Evolutionary conservation across 345 rosid genomes (phyloP).

Genomic region (Eucalyptus cladocalyx): DNA sequence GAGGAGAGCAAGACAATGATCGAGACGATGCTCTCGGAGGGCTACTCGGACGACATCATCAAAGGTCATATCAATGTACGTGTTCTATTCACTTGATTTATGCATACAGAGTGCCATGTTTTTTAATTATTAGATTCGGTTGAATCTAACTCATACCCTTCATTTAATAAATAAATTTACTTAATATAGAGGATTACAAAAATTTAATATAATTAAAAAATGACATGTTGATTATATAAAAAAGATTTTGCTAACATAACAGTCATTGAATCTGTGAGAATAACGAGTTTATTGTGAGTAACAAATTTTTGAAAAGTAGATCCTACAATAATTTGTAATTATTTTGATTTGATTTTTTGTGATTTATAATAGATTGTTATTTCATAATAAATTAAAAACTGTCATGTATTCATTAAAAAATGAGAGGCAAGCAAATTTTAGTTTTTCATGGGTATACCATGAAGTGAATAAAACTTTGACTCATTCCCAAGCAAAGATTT

Average conservation of each 20-base stretch:
- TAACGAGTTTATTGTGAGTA: no score
- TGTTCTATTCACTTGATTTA: not conserved
- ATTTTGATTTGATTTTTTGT: no score
- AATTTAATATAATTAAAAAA: no score
- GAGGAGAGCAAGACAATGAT: constrained; percentile 32
- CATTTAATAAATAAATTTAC: not conserved
- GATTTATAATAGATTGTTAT: no score
- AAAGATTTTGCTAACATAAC: no score
- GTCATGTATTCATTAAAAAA: not conserved
- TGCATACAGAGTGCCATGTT: not conserved
- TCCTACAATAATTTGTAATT: no score
- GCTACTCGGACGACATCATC: constrained; percentile 33
- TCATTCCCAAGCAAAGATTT: not conserved
- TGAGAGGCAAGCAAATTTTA: not conserved
- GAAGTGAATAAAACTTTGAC: not conserved
- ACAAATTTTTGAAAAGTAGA: no score
- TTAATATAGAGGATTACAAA: no score
- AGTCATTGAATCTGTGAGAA: rapidly evolving
- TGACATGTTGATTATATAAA: no score
- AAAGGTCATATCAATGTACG: constrained; percentile 20
- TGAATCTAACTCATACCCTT: not conserved
- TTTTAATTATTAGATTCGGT: not conserved
- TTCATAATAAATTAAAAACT: no score
- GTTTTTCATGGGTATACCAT: not conserved
- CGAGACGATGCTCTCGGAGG: constrained; percentile 25